Evolutionary conservation across 176 grass and related monocot genomes (phyloP).

Genomic region (Alopecurus myosuroides): DNA sequence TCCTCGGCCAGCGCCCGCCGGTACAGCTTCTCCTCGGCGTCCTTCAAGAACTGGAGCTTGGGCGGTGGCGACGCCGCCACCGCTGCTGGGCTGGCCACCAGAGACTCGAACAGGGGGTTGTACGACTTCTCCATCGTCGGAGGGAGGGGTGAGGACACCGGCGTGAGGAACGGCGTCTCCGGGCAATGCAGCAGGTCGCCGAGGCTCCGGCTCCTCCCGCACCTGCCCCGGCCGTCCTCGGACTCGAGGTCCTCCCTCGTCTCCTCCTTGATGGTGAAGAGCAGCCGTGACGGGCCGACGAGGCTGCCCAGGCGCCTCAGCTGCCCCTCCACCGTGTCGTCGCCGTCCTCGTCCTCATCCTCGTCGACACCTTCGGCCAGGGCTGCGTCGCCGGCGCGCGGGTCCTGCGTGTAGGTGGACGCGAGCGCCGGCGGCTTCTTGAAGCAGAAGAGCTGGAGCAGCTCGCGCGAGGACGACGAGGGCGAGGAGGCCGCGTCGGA

Average conservation of each 20-base stretch:
- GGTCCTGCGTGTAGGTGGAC: constrained; percentile 34
- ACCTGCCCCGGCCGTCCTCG: constrained; percentile 49
- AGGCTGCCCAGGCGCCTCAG: constrained; percentile 78
- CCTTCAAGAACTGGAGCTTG: constrained; percentile 85
- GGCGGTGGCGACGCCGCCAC: constrained; percentile 55
- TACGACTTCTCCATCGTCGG: constrained; percentile 29
- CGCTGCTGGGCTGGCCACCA: neutral
- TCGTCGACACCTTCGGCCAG: constrained; percentile 3
- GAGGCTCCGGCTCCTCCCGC: constrained; percentile 56
- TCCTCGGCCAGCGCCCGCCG: constrained; percentile 54
- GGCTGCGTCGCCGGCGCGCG: neutral
- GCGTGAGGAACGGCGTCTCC: constrained; percentile 65
- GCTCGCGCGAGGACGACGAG: constrained; percentile 43
- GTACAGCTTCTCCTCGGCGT: constrained; percentile 92
- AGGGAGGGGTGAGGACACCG: constrained; percentile 42
- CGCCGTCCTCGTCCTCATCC: constrained; percentile 15
- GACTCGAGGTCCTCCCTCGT: constrained; percentile 83
- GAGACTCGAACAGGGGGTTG: constrained; percentile 68
- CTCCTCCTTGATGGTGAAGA: constrained; percentile 99
- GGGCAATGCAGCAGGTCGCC: constrained; percentile 65
- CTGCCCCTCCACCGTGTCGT: constrained; percentile 68
- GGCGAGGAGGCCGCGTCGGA: constrained; percentile 41
- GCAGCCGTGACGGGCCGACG: constrained; percentile 61
- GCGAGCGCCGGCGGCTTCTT: constrained; percentile 46
- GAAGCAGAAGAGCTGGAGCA: constrained; percentile 71